Percentiles rank a stretch among this genome's conserved stretches.
These are phyloP conservation scores for Lasiodiplodia hormozganensis DNA, from an alignment of 2,329 filamentous ascomycete genomes.

Conservation along the genomic window DNA sequence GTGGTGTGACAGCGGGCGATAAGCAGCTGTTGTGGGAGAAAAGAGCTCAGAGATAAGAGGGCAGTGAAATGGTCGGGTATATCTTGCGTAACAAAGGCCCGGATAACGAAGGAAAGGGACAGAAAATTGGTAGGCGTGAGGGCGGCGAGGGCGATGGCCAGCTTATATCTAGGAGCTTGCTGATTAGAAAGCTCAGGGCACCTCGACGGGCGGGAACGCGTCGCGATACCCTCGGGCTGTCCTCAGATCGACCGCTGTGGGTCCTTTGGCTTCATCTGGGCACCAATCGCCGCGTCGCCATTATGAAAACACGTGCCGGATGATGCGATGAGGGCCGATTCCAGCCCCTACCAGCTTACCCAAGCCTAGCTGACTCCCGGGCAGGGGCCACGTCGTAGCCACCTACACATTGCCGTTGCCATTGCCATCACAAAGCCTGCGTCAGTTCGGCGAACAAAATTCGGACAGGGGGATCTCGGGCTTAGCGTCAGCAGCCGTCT, in stretches of 20 bases:
- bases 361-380: neutral
- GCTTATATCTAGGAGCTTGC: constrained; percentile 21
- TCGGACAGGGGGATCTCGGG: neutral
- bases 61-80: constrained; percentile 13
- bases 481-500: constrained; percentile 5
- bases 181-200: constrained; percentile 15
- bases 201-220: neutral
- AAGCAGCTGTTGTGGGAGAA: constrained; percentile 1
- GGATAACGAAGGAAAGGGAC: neutral
- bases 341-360: constrained; percentile 22
- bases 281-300: constrained; percentile 20
- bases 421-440: neutral
- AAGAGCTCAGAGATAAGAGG: constrained; percentile 6
- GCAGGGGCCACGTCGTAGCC: too few species aligned
- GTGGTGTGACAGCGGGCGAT: constrained; percentile 19
- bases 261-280: constrained; percentile 22
- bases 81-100: neutral
- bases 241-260: constrained; percentile 17
- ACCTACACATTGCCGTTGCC: neutral
- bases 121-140: neutral
- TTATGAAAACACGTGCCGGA: constrained; percentile 13
- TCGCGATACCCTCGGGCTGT: constrained; percentile 16
- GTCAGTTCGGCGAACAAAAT: neutral
- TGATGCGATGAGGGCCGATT: constrained; percentile 24
- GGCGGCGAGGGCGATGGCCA: neutral